Evolutionary conservation across 2,329 filamentous ascomycete genomes (phyloP).

Genomic region (Didymella lethalis): DNA sequence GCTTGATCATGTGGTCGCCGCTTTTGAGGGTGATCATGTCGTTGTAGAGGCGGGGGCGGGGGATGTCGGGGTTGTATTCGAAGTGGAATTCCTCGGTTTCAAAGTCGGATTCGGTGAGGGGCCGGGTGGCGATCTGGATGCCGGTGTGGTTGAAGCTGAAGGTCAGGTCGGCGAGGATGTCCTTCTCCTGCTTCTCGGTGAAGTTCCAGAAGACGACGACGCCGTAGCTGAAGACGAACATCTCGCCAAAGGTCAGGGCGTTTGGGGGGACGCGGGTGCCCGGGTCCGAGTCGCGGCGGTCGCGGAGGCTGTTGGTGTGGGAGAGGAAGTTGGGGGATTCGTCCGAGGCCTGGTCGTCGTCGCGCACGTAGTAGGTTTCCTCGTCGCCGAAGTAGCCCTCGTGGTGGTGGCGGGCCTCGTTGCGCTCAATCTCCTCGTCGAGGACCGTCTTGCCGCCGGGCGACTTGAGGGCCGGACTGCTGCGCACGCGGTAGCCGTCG

Average conservation of each 20-base stretch:
- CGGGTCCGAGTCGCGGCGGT: slow-evolving; percentile 32
- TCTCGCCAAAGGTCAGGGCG: slow-evolving; percentile 84
- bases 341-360: slow-evolving; percentile 28
- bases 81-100: slow-evolving; percentile 99
- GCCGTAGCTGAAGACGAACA: slow-evolving; percentile 97
- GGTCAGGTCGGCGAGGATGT: slow-evolving; percentile 91
- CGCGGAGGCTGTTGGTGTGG: slow-evolving; percentile 10
- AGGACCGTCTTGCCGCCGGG: slow-evolving; percentile 91
- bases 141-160: slow-evolving; percentile 77
- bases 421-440: slow-evolving; percentile 95
- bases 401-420: slow-evolving; percentile 86
- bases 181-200: slow-evolving; percentile 93
- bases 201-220: slow-evolving; percentile 99
- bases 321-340: slow-evolving; percentile 23
- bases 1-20: slow-evolving; percentile 97
- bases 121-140: slow-evolving; percentile 75
- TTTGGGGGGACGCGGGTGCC: slow-evolving; percentile 68
- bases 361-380: slow-evolving; percentile 59
- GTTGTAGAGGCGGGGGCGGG: slow-evolving; percentile 92
- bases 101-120: slow-evolving; percentile 86
- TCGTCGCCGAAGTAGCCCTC: slow-evolving; percentile 89
- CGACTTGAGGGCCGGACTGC: slow-evolving; percentile 89
- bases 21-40: slow-evolving; percentile 98
- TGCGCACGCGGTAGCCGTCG: slow-evolving; percentile 87
- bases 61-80: slow-evolving; percentile 87